Conservation (phyloP, 2,329 filamentous ascomycete species). For the Exophiala oligosperma region DNA sequence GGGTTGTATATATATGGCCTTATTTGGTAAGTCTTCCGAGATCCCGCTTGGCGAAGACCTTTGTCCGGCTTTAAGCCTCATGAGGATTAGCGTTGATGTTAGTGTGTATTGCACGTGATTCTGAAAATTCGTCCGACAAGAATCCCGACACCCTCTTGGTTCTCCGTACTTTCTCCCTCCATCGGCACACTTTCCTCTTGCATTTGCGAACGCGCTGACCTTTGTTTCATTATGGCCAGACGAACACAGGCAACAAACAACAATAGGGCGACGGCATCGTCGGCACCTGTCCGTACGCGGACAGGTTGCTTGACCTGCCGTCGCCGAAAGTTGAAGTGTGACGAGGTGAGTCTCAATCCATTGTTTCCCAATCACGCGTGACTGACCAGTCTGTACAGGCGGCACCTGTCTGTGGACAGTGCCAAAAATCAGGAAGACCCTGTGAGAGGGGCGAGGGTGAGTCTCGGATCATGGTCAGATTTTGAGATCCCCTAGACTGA, state of each 20-base stretch:
- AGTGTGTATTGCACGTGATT: not conserved
- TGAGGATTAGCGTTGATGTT: not conserved
- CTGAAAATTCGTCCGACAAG: not conserved
- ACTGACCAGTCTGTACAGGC: slow-evolving; percentile 12
- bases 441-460: slow-evolving; percentile 27
- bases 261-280: slow-evolving; percentile 11
- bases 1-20: not conserved
- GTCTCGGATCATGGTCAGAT: not conserved
- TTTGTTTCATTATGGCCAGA: slow-evolving; percentile 8
- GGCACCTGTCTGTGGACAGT: slow-evolving; percentile 27
- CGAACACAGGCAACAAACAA: slow-evolving; percentile 7
- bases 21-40: not conserved
- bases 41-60: not conserved
- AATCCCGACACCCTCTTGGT: too few species aligned
- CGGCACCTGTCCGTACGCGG: slow-evolving; percentile 19
- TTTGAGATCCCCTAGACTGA: not conserved
- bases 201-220: slow-evolving; percentile 8
- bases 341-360: slow-evolving; percentile 22
- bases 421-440: slow-evolving; percentile 25
- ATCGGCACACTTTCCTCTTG: not conserved
- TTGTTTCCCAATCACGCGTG: not conserved
- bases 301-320: slow-evolving; percentile 31
- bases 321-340: slow-evolving; percentile 30
- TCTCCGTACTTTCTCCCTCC: not conserved
- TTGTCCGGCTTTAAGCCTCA: not conserved